phyloP scores from a whole-genome alignment of 2,329 filamentous ascomycete species.

The Claviceps sp. region DNA sequence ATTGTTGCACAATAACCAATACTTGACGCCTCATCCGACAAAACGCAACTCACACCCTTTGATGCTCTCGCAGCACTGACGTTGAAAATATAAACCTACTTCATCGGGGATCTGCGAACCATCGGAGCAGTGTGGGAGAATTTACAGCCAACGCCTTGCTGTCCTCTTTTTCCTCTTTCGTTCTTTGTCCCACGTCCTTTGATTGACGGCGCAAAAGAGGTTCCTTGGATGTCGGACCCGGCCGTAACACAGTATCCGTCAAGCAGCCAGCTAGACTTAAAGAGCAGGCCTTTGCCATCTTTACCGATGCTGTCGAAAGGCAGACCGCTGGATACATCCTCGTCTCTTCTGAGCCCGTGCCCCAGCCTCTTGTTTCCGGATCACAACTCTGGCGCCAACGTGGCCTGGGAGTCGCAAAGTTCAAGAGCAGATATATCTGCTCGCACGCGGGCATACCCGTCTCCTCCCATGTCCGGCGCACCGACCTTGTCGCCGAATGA shows the following conservation, averaged over 20 bases:
- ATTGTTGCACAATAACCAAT: too few relatives aligned
- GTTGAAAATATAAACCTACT: too few relatives aligned
- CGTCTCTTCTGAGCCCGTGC: slow-evolving; percentile 41
- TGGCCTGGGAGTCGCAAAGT: slow-evolving; percentile 4
- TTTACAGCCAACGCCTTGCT: not conserved
- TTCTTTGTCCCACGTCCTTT: not conserved
- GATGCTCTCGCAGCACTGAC: too few relatives aligned
- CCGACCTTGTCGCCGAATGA: slow-evolving; percentile 45
- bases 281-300: slow-evolving; percentile 24
- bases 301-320: slow-evolving; percentile 42
- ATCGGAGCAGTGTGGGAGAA: not conserved
- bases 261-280: slow-evolving; percentile 16
- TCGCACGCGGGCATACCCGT: slow-evolving; percentile 50
- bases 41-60: too few relatives aligned
- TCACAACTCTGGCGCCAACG: slow-evolving; percentile 30
- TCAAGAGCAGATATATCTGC: slow-evolving; percentile 33
- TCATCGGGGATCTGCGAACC: not conserved
- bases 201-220: not conserved
- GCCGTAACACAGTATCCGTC: not conserved
- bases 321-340: slow-evolving; percentile 27
- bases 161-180: not conserved
- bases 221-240: not conserved
- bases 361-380: slow-evolving; percentile 42
- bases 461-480: slow-evolving; percentile 63
- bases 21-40: too few relatives aligned